Percentiles rank a stretch among this genome's conserved stretches.
These are phyloP conservation scores for Torrubiellomyces zombiae DNA, from an alignment of 2,329 filamentous ascomycete genomes.

Conservation along the genomic window DNA sequence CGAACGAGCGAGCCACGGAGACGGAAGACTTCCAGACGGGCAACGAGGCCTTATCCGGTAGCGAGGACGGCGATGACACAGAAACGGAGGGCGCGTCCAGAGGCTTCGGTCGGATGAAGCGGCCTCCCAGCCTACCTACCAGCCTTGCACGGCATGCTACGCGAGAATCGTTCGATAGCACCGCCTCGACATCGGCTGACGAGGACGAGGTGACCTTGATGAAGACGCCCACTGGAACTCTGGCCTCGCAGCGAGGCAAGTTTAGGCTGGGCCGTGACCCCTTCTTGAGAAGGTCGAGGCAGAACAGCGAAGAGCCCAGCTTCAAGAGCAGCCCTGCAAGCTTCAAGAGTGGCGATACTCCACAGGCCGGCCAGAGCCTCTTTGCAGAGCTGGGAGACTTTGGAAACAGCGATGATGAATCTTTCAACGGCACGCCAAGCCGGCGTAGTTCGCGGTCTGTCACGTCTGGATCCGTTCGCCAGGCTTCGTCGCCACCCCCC, in stretches of 20 bases:
- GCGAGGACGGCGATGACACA: conserved; percentile 72
- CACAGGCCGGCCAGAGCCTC: conserved; percentile 53
- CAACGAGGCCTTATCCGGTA: conserved; percentile 60
- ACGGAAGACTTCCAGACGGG: conserved; percentile 93
- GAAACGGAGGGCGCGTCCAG: conserved; percentile 59
- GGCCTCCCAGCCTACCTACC: conserved; percentile 23
- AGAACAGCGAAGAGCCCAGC: conserved; percentile 40
- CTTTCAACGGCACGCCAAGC: conserved; percentile 39
- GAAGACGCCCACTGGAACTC: conserved; percentile 44
- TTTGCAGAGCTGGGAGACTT: conserved; percentile 82
- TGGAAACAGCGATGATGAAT: conserved; percentile 58
- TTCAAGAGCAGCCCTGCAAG: conserved; percentile 44
- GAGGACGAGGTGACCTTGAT: conserved; percentile 43
- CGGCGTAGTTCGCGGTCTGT: conserved; percentile 28
- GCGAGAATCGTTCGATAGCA: conserved; percentile 63
- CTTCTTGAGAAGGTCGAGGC: conserved; percentile 40
- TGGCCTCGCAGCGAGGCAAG: conserved; percentile 51
- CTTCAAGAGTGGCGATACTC: conserved; percentile 33
- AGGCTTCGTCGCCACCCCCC: conserved; percentile 27
- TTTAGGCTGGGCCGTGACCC: conserved; percentile 52
- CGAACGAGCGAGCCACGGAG: conserved; percentile 69
- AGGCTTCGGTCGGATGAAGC: conserved; percentile 24
- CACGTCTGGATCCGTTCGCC: conserved; percentile 31
- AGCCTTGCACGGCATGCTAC: conserved; percentile 25
- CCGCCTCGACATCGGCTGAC: conserved; percentile 70